phyloP scores from a whole-genome alignment of 805 yeast genomes.

The Huiozyma naganishii region DNA sequence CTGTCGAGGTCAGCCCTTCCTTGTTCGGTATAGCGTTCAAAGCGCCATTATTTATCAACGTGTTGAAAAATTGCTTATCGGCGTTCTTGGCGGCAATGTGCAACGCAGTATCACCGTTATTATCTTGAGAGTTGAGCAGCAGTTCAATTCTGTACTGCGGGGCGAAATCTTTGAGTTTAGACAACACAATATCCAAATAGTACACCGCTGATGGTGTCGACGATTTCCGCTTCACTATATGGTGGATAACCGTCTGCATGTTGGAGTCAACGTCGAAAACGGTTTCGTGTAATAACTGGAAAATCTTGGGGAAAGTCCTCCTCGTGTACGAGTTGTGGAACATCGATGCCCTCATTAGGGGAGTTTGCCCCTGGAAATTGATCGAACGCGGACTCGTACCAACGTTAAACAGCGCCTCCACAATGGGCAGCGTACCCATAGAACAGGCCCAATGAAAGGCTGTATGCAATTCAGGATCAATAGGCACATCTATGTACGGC shows the following conservation, averaged over 20 bases:
- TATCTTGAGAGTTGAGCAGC: constrained; percentile 54
- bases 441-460: constrained; percentile 97
- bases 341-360: constrained; percentile 71
- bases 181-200: constrained; percentile 66
- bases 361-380: constrained; percentile 73
- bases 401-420: constrained; percentile 60
- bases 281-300: constrained; percentile 66
- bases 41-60: constrained; percentile 21
- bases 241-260: constrained; percentile 75
- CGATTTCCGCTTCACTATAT: constrained; percentile 62
- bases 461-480: constrained; percentile 91
- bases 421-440: constrained; percentile 73
- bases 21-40: constrained; percentile 39
- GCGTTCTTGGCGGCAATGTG: constrained; percentile 75
- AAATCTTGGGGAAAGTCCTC: constrained; percentile 66
- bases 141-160: constrained; percentile 50
- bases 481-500: constrained; percentile 51
- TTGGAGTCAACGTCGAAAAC: constrained; percentile 66
- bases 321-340: constrained; percentile 82
- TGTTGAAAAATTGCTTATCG: constrained; percentile 35
- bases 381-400: constrained; percentile 55
- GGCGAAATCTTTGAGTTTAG: constrained; percentile 57
- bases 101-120: constrained; percentile 80
- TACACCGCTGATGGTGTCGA: constrained; percentile 73
- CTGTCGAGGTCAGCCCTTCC: constrained; percentile 21